Evolutionary conservation across 2,329 filamentous ascomycete species (phyloP).

Genomic region (Ophiostoma ulmi): DNA sequence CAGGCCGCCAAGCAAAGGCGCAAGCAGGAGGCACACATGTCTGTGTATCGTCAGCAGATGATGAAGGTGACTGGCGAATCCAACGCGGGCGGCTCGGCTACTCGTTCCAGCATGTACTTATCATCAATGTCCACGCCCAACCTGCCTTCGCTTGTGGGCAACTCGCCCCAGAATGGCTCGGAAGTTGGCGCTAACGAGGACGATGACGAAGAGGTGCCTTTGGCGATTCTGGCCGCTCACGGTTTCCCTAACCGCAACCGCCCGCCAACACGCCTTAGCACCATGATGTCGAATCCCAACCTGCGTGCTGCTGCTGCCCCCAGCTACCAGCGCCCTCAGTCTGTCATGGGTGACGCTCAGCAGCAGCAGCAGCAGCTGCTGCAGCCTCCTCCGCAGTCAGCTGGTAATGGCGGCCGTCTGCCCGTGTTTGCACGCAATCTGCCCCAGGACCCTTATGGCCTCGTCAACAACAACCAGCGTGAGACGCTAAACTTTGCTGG

Average conservation of each 20-base stretch:
- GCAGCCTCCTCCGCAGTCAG: constrained; percentile 28
- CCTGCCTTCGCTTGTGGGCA: constrained; percentile 33
- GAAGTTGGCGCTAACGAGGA: constrained; percentile 50
- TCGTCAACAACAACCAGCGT: constrained; percentile 66
- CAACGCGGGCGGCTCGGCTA: constrained; percentile 42
- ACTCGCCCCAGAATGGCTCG: constrained; percentile 38
- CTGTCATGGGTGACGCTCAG: constrained; percentile 40
- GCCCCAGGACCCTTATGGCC: constrained; percentile 77
- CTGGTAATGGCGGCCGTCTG: constrained; percentile 46
- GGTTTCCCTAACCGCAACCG: constrained; percentile 77
- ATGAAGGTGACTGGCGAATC: constrained; percentile 88
- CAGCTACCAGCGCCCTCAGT: constrained; percentile 50
- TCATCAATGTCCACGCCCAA: constrained; percentile 62
- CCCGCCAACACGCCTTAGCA: constrained; percentile 62
- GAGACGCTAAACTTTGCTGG: constrained; percentile 69
- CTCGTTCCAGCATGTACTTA: constrained; percentile 48
- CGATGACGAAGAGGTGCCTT: constrained; percentile 81
- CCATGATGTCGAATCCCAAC: constrained; percentile 66
- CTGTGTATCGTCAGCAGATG: constrained; percentile 90
- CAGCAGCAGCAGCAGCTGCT: constrained; percentile 28
- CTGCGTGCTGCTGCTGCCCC: constrained; percentile 51
- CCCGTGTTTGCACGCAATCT: constrained; percentile 79
- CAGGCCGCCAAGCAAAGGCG: constrained; percentile 69
- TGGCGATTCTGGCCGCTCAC: constrained; percentile 81
- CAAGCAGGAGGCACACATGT: constrained; percentile 86